A percentile compares a stretch with the other conserved stretches of the same genome.
phyloP scores from a whole-genome alignment of 306 rosid genomes.

The Lathyrus oleraceus region DNA sequence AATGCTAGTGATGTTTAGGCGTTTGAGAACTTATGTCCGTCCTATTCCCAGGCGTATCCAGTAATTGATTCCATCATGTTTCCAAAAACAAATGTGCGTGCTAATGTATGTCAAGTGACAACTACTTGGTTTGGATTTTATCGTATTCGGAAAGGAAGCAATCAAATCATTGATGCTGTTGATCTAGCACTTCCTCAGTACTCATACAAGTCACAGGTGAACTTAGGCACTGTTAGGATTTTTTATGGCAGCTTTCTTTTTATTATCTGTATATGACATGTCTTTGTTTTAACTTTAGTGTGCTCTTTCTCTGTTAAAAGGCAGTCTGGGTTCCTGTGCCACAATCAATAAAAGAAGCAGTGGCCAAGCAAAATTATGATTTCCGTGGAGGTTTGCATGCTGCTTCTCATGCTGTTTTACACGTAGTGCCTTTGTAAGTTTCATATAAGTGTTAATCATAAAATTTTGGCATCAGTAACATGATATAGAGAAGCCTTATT shows the following conservation, averaged over 20 bases:
- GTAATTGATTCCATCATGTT: constrained; percentile 41
- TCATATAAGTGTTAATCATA: constrained; percentile 18
- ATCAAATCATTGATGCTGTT: constrained; percentile 62
- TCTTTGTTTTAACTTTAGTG: constrained; percentile 9
- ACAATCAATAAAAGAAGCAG: constrained; percentile 64
- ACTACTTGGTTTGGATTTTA: constrained; percentile 90
- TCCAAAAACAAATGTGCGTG: constrained; percentile 62
- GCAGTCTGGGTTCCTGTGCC: constrained; percentile 94
- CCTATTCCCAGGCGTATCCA: constrained; percentile 69
- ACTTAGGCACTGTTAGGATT: constrained; percentile 7
- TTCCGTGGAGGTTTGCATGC: constrained; percentile 98
- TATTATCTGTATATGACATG: constrained; percentile 17
- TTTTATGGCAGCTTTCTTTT: constrained; percentile 8
- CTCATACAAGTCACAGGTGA: constrained; percentile 77
- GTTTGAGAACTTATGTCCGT: constrained; percentile 12
- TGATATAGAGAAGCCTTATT: constrained; percentile 25
- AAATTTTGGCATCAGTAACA: constrained; percentile 17
- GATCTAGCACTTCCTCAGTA: constrained; percentile 77
- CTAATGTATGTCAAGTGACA: constrained; percentile 71
- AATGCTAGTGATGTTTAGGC: constrained; percentile 29
- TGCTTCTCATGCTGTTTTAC: constrained; percentile 89
- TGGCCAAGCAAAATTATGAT: constrained; percentile 51
- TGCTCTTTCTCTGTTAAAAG: constrained; percentile 48
- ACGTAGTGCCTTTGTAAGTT: constrained; percentile 93
- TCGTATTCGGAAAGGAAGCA: constrained; percentile 67